Percentiles rank a stretch among this genome's conserved stretches.
These are phyloP conservation scores for Fragaria ananassa DNA, from an alignment of 306 rosid species.

Conservation along the genomic window DNA sequence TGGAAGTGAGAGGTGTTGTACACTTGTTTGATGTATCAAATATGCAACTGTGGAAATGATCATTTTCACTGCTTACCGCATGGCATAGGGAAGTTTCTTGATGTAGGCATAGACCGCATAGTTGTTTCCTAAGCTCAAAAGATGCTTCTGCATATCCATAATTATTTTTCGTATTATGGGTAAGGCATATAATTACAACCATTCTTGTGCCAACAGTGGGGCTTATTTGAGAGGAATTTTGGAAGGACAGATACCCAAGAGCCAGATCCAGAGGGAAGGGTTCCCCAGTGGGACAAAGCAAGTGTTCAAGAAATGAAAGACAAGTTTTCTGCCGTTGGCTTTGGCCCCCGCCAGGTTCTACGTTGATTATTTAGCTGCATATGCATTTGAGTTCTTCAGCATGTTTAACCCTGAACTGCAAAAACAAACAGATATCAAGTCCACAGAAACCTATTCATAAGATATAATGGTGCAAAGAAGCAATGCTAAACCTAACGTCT, in stretches of 20 bases:
- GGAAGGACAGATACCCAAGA: slow-evolving; percentile 88
- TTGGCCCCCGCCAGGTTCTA: slow-evolving; percentile 92
- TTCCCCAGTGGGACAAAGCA: slow-evolving; percentile 82
- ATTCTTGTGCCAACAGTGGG: slow-evolving; percentile 66
- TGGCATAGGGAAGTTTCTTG: neutral
- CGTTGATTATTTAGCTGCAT: slow-evolving; percentile 12
- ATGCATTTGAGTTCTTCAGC: neutral
- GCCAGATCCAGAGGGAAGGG: slow-evolving; percentile 91
- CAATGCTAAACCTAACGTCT: neutral
- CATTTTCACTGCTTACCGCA: neutral
- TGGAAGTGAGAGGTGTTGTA: neutral
- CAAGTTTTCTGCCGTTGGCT: slow-evolving; percentile 78
- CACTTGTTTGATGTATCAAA: neutral
- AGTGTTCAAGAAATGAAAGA: slow-evolving; percentile 87
- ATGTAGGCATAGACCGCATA: too few species aligned
- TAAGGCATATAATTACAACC: slow-evolving; percentile 12
- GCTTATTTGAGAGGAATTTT: slow-evolving; percentile 69
- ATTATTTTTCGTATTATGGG: neutral
- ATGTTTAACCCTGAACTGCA: neutral
- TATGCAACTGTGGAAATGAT: neutral
- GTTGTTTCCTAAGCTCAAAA: neutral
- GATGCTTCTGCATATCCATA: neutral
- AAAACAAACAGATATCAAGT: neutral
- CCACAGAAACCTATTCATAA: neutral
- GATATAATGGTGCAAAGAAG: neutral